Percentiles rank a stretch among this genome's conserved stretches.
These are phyloP conservation scores for Micromonas commoda DNA, from an alignment of 139 green algal genomes.

Conservation along the genomic window DNA sequence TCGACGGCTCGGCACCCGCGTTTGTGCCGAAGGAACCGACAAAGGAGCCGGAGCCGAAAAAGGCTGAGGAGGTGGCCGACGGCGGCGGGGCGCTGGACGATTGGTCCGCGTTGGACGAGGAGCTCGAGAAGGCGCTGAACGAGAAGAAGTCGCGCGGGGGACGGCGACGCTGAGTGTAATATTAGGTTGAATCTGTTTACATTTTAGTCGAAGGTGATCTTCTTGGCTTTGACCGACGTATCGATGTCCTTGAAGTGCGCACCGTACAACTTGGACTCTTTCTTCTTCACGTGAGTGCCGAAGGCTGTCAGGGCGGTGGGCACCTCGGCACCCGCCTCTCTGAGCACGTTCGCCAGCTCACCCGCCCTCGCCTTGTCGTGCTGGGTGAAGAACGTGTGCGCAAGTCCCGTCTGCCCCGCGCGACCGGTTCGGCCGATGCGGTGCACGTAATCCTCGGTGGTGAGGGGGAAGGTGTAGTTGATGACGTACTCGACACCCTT, in stretches of 20 bases:
- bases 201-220: constrained; percentile 77
- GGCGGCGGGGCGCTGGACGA: neutral
- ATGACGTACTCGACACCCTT: constrained; percentile 76
- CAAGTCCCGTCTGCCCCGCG: constrained; percentile 77
- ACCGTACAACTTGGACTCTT: constrained; percentile 69
- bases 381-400: constrained; percentile 80
- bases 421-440: constrained; percentile 89
- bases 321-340: constrained; percentile 78
- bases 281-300: constrained; percentile 94
- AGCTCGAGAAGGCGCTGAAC: neutral
- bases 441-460: constrained; percentile 96
- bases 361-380: constrained; percentile 60
- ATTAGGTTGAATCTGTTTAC: neutral
- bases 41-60: neutral
- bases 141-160: neutral
- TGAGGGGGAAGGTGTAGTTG: constrained; percentile 96
- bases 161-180: neutral
- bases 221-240: constrained; percentile 70
- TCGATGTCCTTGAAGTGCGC: constrained; percentile 94
- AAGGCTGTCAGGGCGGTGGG: constrained; percentile 79
- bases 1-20: no score
- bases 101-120: neutral
- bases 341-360: constrained; percentile 93
- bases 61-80: neutral
- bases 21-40: no score